These are phyloP conservation scores for Gossypium gossypioides DNA, from an alignment of 441 rosid species.

Conservation along the genomic window DNA sequence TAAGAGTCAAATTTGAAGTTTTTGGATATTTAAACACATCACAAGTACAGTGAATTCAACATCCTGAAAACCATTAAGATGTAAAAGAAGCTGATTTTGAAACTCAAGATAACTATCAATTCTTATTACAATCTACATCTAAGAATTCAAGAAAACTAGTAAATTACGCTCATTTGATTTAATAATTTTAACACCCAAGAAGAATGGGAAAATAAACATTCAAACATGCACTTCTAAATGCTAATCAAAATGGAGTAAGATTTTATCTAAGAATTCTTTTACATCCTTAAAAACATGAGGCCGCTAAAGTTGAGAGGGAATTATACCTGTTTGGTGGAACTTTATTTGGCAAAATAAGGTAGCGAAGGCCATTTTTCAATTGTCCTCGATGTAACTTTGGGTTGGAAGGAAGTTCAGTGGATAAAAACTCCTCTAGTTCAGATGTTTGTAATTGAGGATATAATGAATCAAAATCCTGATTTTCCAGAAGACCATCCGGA, in stretches of 20 bases:
- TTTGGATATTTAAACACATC: background rate
- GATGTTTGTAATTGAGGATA: slow-evolving; percentile 37
- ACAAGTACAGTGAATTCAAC: background rate
- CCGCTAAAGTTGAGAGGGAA: slow-evolving; percentile 7
- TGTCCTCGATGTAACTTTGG: slow-evolving; percentile 81
- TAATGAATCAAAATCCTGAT: slow-evolving; percentile 51
- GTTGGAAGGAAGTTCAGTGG: slow-evolving; percentile 72
- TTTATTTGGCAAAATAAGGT: slow-evolving; percentile 89
- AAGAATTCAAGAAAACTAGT: background rate
- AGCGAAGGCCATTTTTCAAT: slow-evolving; percentile 85
- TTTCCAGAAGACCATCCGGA: slow-evolving; percentile 72
- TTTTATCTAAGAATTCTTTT: background rate
- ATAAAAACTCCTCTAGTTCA: slow-evolving; percentile 53
- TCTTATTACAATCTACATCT: background rate
- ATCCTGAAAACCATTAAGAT: background rate
- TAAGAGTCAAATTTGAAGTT: slow-evolving; percentile 3
- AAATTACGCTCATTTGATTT: background rate
- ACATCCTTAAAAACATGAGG: background rate
- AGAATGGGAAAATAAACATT: background rate
- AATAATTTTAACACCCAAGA: background rate
- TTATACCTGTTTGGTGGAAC: slow-evolving; percentile 86
- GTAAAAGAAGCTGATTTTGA: background rate
- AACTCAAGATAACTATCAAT: background rate
- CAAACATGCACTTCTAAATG: background rate
- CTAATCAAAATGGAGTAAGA: background rate